A percentile compares a stretch with the other conserved stretches of the same genome.
Evolutionary conservation across 2,329 filamentous ascomycete genomes (phyloP).

Genomic region (Diaporthe capsici): DNA sequence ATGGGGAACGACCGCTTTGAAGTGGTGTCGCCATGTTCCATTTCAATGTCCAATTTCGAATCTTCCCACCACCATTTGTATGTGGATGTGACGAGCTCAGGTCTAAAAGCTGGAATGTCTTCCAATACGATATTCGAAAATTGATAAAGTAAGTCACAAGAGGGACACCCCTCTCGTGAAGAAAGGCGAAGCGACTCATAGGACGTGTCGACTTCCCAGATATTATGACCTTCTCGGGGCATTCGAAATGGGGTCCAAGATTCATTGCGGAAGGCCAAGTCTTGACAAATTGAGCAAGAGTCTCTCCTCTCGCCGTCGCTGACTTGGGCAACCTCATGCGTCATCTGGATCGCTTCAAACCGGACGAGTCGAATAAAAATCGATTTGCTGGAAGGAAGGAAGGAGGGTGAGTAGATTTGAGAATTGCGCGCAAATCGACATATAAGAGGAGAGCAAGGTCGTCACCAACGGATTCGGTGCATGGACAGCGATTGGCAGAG

Average conservation of each 20-base stretch:
- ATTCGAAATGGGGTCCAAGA: neutral
- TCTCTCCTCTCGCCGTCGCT: neutral
- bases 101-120: neutral
- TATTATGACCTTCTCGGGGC: neutral
- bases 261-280: neutral
- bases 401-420: neutral
- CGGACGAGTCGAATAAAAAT: neutral
- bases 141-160: neutral
- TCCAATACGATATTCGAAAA: neutral
- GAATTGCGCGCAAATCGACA: neutral
- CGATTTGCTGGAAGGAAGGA: neutral
- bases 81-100: neutral
- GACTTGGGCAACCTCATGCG: neutral
- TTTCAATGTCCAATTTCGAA: neutral
- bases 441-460: neutral
- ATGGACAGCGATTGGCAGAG: neutral
- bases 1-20: neutral
- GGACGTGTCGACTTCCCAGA: neutral
- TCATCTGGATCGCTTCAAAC: neutral
- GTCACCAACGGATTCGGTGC: neutral
- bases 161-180: neutral
- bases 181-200: conserved; percentile 1
- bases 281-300: neutral
- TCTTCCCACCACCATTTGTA: neutral
- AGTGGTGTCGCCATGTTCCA: neutral